These are phyloP conservation scores for Zizania latifolia DNA, from an alignment of 176 grass and related monocot genomes.

Conservation along the genomic window DNA sequence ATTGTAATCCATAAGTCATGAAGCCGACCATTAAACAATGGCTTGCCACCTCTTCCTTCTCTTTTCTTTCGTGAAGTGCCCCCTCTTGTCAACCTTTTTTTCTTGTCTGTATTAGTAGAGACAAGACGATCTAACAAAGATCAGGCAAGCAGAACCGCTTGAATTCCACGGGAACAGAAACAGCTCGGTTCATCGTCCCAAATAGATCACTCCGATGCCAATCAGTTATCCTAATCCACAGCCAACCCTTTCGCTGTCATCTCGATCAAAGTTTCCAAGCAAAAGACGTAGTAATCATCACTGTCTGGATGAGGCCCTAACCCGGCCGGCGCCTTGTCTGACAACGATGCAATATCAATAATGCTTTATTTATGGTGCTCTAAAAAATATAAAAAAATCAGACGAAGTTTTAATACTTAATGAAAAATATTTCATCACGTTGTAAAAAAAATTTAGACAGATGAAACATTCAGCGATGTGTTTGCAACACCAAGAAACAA, in stretches of 20 bases:
- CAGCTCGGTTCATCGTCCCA: background rate
- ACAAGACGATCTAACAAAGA: background rate
- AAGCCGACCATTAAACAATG: too few species aligned
- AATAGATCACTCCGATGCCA: background rate
- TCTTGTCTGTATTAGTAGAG: background rate
- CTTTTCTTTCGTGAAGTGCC: background rate
- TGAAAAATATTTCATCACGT: too few species aligned
- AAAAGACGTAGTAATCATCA: background rate
- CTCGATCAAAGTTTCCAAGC: slow-evolving; percentile 13
- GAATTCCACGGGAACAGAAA: background rate
- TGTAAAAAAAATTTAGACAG: too few species aligned
- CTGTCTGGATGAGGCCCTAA: slow-evolving; percentile 14
- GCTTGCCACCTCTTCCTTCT: too few species aligned
- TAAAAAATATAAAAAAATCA: too few species aligned
- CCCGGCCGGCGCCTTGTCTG: slow-evolving; percentile 17
- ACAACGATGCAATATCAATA: background rate
- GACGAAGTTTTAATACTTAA: background rate
- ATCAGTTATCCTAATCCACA: background rate
- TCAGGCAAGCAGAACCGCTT: background rate
- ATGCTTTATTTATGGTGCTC: too few species aligned
- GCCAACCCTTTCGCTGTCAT: background rate
- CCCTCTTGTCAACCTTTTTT: background rate
- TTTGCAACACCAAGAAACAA: too few species aligned
- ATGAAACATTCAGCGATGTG: too few species aligned
- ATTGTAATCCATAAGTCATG: too few species aligned